Percentiles rank a stretch among this genome's conserved stretches.
Evolutionary conservation across 2,329 filamentous ascomycete species (phyloP).

Genomic region (Fulvia fulva): DNA sequence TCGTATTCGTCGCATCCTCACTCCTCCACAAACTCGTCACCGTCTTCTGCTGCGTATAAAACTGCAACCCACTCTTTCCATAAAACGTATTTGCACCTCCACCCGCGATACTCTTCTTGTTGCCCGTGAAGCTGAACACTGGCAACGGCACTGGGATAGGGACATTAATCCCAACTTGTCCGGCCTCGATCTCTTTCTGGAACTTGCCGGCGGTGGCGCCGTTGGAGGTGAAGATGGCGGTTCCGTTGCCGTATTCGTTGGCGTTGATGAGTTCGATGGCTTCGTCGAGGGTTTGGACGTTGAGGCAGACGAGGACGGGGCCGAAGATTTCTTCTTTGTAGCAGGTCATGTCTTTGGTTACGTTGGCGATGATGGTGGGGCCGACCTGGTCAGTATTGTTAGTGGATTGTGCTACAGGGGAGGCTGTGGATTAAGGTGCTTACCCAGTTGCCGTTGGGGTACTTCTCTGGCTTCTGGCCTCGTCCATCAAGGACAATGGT

Average conservation of each 20-base stretch:
- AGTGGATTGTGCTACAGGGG: constrained; percentile 10
- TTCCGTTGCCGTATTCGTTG: constrained; percentile 84
- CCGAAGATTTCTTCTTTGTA: constrained; percentile 85
- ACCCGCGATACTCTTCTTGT: constrained; percentile 85
- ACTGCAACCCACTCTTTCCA: constrained; percentile 84
- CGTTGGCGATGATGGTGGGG: constrained; percentile 77
- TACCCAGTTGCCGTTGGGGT: constrained; percentile 77
- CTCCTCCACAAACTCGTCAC: constrained; percentile 88
- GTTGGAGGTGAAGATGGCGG: constrained; percentile 77
- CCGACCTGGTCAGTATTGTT: constrained; percentile 53
- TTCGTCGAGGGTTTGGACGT: constrained; percentile 72
- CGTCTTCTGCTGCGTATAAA: constrained; percentile 97
- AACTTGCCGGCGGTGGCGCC: constrained; percentile 74
- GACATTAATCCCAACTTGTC: constrained; percentile 82
- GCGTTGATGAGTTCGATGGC: constrained; percentile 77
- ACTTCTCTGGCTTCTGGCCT: constrained; percentile 69
- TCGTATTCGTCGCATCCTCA: constrained; percentile 77
- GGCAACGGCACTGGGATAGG: constrained; percentile 61
- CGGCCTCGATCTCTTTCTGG: constrained; percentile 76
- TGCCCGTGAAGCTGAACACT: constrained; percentile 50
- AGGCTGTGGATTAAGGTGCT: constrained; percentile 25
- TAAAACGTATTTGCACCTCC: constrained; percentile 94
- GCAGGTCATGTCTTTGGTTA: constrained; percentile 76
- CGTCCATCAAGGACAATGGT: constrained; percentile 79
- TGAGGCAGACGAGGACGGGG: constrained; percentile 76